phyloP scores from a whole-genome alignment of 1,139 yeast genomes.

The Nakaseomyces glabratus region DNA sequence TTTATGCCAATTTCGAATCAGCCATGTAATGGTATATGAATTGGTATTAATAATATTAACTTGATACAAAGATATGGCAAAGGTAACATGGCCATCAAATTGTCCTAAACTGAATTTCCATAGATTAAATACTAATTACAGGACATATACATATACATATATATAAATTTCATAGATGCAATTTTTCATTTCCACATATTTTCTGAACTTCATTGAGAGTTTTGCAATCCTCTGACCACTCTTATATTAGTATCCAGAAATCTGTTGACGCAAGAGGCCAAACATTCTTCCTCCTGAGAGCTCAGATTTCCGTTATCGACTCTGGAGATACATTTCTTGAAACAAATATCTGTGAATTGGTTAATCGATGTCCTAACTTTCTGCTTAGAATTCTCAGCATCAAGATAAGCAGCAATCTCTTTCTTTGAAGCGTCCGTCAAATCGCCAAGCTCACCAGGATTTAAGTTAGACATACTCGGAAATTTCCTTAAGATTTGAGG shows the following conservation, averaged over 20 bases:
- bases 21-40: neutral
- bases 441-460: constrained; percentile 41
- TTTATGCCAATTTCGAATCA: neutral
- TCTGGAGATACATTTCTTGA: constrained; percentile 68
- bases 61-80: no score
- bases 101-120: no score
- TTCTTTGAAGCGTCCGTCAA: constrained; percentile 65
- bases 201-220: no score
- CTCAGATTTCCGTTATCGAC: constrained; percentile 47
- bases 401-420: constrained; percentile 69
- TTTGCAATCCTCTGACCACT: constrained; percentile 52
- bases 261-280: constrained; percentile 73
- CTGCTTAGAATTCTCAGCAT: constrained; percentile 76
- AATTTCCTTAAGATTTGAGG: no score
- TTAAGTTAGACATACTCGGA: constrained; percentile 55
- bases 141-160: neutral
- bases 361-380: constrained; percentile 83
- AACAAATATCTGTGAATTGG: constrained; percentile 81
- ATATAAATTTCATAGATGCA: neutral
- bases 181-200: neutral
- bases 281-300: constrained; percentile 57
- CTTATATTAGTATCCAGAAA: constrained; percentile 81
- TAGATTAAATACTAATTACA: no score
- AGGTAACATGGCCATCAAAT: no score
- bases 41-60: neutral